A percentile compares a stretch with the other conserved stretches of the same genome.
phyloP scores from a whole-genome alignment of 2,329 filamentous ascomycete species.

The Colletotrichum zoysiae region DNA sequence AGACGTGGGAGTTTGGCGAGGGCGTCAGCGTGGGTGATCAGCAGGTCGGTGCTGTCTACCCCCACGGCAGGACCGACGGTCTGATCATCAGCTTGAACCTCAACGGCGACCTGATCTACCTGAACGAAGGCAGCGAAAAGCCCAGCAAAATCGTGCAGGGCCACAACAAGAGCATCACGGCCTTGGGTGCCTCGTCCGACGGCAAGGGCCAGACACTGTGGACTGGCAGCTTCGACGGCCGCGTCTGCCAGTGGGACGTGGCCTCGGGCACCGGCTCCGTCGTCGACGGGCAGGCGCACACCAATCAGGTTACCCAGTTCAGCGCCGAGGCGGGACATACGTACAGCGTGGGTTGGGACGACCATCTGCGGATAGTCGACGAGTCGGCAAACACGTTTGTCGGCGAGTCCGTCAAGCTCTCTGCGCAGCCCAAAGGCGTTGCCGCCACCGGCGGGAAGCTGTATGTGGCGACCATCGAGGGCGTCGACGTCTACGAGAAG shows the following conservation, averaged over 20 bases:
- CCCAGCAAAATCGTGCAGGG: slow-evolving; percentile 83
- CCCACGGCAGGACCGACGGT: slow-evolving; percentile 83
- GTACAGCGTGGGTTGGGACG: slow-evolving; percentile 96
- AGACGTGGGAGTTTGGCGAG: slow-evolving; percentile 87
- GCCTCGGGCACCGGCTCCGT: slow-evolving; percentile 75
- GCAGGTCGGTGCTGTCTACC: slow-evolving; percentile 95
- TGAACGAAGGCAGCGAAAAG: slow-evolving; percentile 77
- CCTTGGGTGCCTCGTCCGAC: slow-evolving; percentile 70
- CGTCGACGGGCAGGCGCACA: slow-evolving; percentile 85
- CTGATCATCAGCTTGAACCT: slow-evolving; percentile 92
- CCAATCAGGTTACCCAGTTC: slow-evolving; percentile 87
- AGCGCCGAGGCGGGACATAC: slow-evolving; percentile 71
- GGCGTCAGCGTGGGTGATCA: slow-evolving; percentile 81
- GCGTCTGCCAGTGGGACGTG: slow-evolving; percentile 87
- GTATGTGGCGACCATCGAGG: slow-evolving; percentile 68
- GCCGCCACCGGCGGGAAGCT: slow-evolving; percentile 65
- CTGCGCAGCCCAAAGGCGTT: slow-evolving; percentile 84
- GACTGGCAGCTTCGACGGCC: slow-evolving; percentile 93
- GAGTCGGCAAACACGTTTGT: slow-evolving; percentile 80
- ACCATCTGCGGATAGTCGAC: slow-evolving; percentile 85
- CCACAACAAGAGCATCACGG: slow-evolving; percentile 92
- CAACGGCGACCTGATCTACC: slow-evolving; percentile 90
- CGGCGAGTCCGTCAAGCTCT: slow-evolving; percentile 74
- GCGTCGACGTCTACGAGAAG: slow-evolving; percentile 67
- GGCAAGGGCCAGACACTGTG: slow-evolving; percentile 76